Percentiles rank a stretch among this genome's conserved stretches.
Evolutionary conservation across 2,329 filamentous ascomycete genomes (phyloP).

Genomic region (Clarireedia homoeocarpa): DNA sequence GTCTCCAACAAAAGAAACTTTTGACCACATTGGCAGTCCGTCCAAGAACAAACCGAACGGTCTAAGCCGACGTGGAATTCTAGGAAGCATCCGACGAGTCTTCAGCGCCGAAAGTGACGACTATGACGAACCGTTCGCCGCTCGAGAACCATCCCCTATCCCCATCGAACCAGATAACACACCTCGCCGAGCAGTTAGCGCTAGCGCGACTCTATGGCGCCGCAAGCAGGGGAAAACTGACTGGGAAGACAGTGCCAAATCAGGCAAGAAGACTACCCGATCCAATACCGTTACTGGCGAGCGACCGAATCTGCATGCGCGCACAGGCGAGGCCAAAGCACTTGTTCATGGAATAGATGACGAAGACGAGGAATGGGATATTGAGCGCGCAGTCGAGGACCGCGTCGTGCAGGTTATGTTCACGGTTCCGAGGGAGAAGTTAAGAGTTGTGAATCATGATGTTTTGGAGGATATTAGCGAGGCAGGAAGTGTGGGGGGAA

Average conservation of each 20-base stretch:
- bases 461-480: constrained; percentile 38
- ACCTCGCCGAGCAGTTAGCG: constrained; percentile 37
- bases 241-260: constrained; percentile 36
- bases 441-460: constrained; percentile 85
- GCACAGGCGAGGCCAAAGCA: neutral
- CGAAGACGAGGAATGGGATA: constrained; percentile 57
- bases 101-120: constrained; percentile 13
- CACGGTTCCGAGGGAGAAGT: constrained; percentile 77
- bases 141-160: constrained; percentile 19
- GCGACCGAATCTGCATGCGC: neutral
- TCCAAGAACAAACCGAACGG: constrained; percentile 44
- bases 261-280: neutral
- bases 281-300: constrained; percentile 19
- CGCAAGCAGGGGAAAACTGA: constrained; percentile 43
- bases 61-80: constrained; percentile 38
- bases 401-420: constrained; percentile 80
- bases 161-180: constrained; percentile 15
- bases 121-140: neutral
- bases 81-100: constrained; percentile 52
- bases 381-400: constrained; percentile 64
- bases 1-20: constrained; percentile 16
- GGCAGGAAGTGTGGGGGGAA: constrained; percentile 28
- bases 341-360: constrained; percentile 17
- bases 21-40: constrained; percentile 39
- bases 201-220: constrained; percentile 39